These are phyloP conservation scores for Ogataea salicorniae DNA, from an alignment of 805 yeast species.

Conservation along the genomic window DNA sequence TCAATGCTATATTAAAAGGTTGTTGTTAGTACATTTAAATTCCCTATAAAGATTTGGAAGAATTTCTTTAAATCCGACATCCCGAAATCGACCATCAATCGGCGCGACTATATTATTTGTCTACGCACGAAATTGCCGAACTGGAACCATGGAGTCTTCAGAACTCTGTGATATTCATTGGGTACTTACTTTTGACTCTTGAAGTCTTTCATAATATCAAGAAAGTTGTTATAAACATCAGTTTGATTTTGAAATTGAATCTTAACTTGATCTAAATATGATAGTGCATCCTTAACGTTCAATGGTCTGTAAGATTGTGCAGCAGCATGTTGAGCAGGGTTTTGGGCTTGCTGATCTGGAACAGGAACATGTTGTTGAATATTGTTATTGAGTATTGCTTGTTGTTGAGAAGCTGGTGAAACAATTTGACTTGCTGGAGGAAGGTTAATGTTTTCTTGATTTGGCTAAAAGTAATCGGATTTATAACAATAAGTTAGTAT, in stretches of 20 bases:
- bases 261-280: conserved; percentile 94
- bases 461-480: conserved; percentile 8
- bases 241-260: conserved; percentile 88
- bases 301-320: conserved; percentile 60
- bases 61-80: neutral
- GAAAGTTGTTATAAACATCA: conserved; percentile 90
- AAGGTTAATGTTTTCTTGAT: conserved; percentile 26
- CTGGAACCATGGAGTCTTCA: too few species aligned
- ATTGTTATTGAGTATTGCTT: conserved; percentile 13
- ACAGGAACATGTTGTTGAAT: conserved; percentile 6
- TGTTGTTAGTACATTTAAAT: conserved; percentile 17
- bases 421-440: conserved; percentile 28
- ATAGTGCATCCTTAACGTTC: conserved; percentile 92
- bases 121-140: too few species aligned
- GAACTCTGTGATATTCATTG: too few species aligned
- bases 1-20: conserved; percentile 50
- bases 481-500: conserved; percentile 23
- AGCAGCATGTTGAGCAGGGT: conserved; percentile 19
- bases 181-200: conserved; percentile 73
- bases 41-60: neutral
- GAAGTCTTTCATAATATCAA: conserved; percentile 98
- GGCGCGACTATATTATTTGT: conserved; percentile 1
- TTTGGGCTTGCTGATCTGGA: conserved; percentile 13
- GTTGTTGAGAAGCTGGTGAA: conserved; percentile 15
- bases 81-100: conserved; percentile 1